These are phyloP conservation scores for Ascochyta viciae-villosae DNA, from an alignment of 2,329 filamentous ascomycete species.

Conservation along the genomic window DNA sequence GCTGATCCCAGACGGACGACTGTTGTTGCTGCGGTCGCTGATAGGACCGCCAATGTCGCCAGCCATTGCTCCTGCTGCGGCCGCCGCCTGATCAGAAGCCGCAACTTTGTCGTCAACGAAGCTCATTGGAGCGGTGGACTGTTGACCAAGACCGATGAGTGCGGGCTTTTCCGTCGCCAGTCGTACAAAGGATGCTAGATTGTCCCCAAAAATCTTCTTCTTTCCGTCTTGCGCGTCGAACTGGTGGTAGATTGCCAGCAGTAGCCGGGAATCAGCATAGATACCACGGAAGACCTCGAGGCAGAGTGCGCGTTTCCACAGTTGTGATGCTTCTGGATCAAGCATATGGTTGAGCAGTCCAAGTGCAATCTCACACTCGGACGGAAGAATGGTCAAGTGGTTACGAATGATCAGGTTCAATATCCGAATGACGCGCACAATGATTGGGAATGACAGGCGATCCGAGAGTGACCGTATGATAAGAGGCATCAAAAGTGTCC, in stretches of 20 bases:
- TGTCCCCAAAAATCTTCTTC: constrained; percentile 78
- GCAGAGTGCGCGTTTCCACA: constrained; percentile 88
- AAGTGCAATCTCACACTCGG: constrained; percentile 83
- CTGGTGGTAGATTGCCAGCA: constrained; percentile 79
- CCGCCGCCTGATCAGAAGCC: constrained; percentile 80
- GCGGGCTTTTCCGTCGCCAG: constrained; percentile 89
- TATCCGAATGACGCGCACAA: constrained; percentile 82
- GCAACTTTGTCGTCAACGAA: constrained; percentile 63
- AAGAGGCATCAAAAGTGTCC: constrained; percentile 80
- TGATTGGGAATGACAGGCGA: constrained; percentile 79
- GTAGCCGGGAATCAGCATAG: constrained; percentile 79
- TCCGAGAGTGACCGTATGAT: constrained; percentile 80
- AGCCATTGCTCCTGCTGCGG: constrained; percentile 86
- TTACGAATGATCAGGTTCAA: constrained; percentile 81
- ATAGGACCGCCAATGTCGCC: constrained; percentile 81
- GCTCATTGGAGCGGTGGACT: constrained; percentile 80
- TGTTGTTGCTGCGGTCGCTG: constrained; percentile 64
- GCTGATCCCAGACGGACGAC: constrained; percentile 79
- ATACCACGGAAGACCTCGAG: constrained; percentile 90
- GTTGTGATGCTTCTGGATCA: constrained; percentile 77
- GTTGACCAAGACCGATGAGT: constrained; percentile 85
- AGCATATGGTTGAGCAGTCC: constrained; percentile 83
- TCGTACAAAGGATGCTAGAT: constrained; percentile 89
- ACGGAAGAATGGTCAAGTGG: constrained; percentile 75
- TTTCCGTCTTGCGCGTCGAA: constrained; percentile 78